Conservation (phyloP, 2,329 filamentous ascomycete species). For the Paracoccidioides brasiliensis region DNA sequence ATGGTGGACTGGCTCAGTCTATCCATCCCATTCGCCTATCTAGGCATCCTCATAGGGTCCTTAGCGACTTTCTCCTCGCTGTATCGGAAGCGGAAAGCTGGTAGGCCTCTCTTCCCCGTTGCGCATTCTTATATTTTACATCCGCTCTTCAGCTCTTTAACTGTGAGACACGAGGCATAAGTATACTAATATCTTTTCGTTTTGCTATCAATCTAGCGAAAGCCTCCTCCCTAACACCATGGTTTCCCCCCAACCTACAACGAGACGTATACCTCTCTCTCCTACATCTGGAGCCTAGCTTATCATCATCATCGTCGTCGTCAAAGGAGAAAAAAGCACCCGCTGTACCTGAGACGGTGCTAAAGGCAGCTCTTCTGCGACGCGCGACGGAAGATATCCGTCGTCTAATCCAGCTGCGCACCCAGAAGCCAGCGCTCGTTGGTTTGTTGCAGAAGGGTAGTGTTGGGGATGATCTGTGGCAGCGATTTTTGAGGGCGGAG, state of each 20-base stretch:
- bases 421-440: constrained; percentile 75
- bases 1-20: constrained; percentile 72
- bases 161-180: neutral
- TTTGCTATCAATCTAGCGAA: constrained; percentile 42
- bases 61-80: constrained; percentile 84
- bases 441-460: constrained; percentile 76
- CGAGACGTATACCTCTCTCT: constrained; percentile 92
- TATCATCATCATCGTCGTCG: constrained; percentile 20
- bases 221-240: constrained; percentile 76
- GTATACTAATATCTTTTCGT: neutral
- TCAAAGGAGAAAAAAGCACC: constrained; percentile 53
- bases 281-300: constrained; percentile 57
- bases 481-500: constrained; percentile 81
- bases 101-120: constrained; percentile 35
- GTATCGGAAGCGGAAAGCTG: constrained; percentile 82
- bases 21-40: constrained; percentile 75
- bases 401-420: constrained; percentile 77
- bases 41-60: constrained; percentile 73
- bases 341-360: constrained; percentile 64
- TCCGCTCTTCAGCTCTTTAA: too few species aligned
- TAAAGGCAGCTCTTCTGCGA: constrained; percentile 77
- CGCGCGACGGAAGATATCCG: constrained; percentile 88
- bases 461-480: constrained; percentile 91
- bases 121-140: too few species aligned
- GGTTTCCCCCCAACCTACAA: constrained; percentile 84